Conservation (phyloP, 108 stramenopile species). For the Cyclotella choctawhatcheeana region DNA sequence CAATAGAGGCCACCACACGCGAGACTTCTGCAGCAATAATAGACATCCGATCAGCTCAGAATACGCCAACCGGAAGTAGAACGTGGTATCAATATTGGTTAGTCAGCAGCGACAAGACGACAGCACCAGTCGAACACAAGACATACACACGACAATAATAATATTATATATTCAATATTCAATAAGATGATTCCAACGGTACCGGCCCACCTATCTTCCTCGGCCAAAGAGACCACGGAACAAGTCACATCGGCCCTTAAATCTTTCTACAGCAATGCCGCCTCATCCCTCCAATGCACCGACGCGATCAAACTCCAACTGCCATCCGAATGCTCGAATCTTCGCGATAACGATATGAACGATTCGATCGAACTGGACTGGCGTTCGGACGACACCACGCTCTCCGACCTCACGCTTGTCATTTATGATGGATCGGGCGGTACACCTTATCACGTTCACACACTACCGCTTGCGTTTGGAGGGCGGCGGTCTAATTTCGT, state of each 20-base stretch:
- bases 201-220: not conserved
- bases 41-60: too few species aligned
- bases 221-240: constrained; percentile 26
- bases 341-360: constrained; percentile 24
- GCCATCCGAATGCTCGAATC: constrained; percentile 5
- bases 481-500: constrained; percentile 42
- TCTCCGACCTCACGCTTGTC: constrained; percentile 41
- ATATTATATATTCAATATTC: too few species aligned
- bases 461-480: constrained; percentile 21
- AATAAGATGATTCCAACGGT: constrained; percentile 11
- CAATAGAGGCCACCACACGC: too few species aligned
- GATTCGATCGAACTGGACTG: constrained; percentile 39
- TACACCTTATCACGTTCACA: constrained; percentile 39
- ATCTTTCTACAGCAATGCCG: constrained; percentile 8
- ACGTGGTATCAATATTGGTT: too few species aligned
- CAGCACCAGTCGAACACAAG: too few species aligned
- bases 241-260: constrained; percentile 6
- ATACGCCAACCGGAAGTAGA: too few species aligned
- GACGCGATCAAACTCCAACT: constrained; percentile 10
- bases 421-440: constrained; percentile 41
- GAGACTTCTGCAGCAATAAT: too few species aligned
- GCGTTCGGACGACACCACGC: constrained; percentile 28
- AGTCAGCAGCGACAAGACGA: too few species aligned
- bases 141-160: too few species aligned
- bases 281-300: constrained; percentile 2